Evolutionary conservation across 345 rosid species (phyloP), one percentile per base, ranked within the genome.

Genomic region (Lumnitzera littorea): DNA sequence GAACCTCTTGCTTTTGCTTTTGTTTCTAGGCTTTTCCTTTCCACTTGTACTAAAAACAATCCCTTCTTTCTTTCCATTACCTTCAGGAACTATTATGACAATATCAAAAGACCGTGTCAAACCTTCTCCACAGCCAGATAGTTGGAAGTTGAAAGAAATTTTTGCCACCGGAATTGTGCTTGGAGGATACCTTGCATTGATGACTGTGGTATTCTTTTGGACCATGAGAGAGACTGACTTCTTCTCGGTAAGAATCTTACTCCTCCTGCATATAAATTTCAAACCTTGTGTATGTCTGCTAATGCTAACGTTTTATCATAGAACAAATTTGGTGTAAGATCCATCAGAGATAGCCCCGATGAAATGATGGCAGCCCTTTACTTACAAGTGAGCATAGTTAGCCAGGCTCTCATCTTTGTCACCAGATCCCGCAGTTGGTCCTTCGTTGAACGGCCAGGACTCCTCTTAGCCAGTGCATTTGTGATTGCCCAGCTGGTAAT

Each of bases 391-490:
- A 91, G 96, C 65, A 85, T 85, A 46, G 73, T 88, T 48, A 91
- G 97, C 67, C 96, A 91, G 73, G 89, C 97, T 56, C 86, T 91
- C 20, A 91, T 91, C 61, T 91, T 91, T 58, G 91, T 91, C 47
- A 91, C 96, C 14, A 74, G 97, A 55, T 91, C 97, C 11, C 87
- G 91, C 72, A 80, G 96, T 74, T 91, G 96, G 96, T 91, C 97
- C 24, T 91, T 1, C 5, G 61, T 77, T 5, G 96, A 91, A 72
- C 88, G 85, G 62, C 96, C 97, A 15, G 91, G 97, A 25, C 74
- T 82, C 59, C 84, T 91, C 53, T 72, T 91, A 46, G 50, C 72
- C 20, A 11, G 67, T 11, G 97, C 96, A 15, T 91, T 91, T 51
- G 13, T 84, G 12, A 53, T 75, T 17, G 97, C 96, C 41, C 97